Evolutionary conservation across 2,329 filamentous ascomycete species (phyloP).

Genomic region (Chalara sp.): DNA sequence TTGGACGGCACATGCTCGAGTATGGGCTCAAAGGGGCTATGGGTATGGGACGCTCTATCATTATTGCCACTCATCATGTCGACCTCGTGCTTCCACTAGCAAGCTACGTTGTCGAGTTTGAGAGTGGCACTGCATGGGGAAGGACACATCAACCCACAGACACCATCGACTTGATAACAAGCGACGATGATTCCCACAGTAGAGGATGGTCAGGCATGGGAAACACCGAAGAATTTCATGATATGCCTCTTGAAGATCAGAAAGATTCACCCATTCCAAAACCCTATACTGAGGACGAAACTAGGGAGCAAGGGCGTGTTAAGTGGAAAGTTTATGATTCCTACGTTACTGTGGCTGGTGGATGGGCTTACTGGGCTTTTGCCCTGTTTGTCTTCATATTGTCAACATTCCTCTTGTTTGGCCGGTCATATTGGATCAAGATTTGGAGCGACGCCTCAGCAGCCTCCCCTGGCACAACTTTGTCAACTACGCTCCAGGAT

Average conservation of each 20-base stretch:
- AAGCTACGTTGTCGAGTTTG: background rate
- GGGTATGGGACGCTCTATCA: constrained; percentile 60
- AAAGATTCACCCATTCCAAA: constrained; percentile 1
- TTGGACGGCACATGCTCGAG: constrained; percentile 71
- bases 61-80: constrained; percentile 75
- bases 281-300: constrained; percentile 57
- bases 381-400: constrained; percentile 46
- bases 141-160: background rate
- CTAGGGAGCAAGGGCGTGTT: constrained; percentile 60
- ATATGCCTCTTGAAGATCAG: background rate
- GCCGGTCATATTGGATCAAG: constrained; percentile 54
- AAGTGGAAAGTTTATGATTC: constrained; percentile 55
- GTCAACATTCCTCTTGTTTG: constrained; percentile 18
- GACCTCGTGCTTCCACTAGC: constrained; percentile 16
- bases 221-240: background rate
- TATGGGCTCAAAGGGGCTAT: constrained; percentile 65
- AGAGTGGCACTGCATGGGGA: background rate
- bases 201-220: background rate
- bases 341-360: constrained; percentile 61
- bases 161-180: background rate
- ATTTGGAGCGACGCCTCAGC: constrained; percentile 48
- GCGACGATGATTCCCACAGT: background rate
- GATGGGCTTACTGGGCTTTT: constrained; percentile 49
- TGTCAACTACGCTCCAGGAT: background rate
- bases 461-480: background rate